Evolutionary conservation across 371 early-diverging fungal genomes (phyloP).

Genomic region (Rhizopus microsporus): DNA sequence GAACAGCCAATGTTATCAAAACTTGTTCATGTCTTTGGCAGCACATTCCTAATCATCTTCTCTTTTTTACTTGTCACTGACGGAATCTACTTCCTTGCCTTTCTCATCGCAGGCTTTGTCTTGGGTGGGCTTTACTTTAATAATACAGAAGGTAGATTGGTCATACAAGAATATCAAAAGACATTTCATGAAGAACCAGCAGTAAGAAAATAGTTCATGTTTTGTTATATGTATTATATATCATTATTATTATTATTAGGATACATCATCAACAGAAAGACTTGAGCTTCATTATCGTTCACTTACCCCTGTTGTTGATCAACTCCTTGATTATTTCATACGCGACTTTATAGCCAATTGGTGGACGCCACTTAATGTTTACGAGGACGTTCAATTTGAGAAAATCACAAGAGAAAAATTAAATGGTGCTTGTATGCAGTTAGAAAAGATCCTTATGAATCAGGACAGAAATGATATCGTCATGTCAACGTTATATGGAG

Average conservation of each 20-base stretch:
- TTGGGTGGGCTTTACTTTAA: conserved; percentile 25
- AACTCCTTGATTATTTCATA: conserved; percentile 42
- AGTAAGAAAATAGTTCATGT: background rate
- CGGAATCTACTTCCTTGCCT: conserved; percentile 34
- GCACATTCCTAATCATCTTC: conserved; percentile 19
- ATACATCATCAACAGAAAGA: conserved; percentile 13
- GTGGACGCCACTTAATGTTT: conserved; percentile 46
- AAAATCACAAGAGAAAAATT: conserved; percentile 30
- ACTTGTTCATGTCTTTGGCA: background rate
- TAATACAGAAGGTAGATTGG: background rate
- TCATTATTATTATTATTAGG: conserved; percentile 3
- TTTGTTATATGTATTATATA: background rate
- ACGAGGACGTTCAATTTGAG: conserved; percentile 35
- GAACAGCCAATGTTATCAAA: background rate
- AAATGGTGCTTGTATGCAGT: conserved; percentile 29
- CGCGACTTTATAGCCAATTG: conserved; percentile 55
- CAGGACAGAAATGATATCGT: conserved; percentile 53
- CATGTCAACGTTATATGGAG: conserved; percentile 49
- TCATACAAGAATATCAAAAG: conserved; percentile 1
- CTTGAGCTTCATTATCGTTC: conserved; percentile 38
- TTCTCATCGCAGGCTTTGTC: conserved; percentile 29
- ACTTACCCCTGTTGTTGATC: conserved; percentile 32
- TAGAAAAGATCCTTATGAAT: conserved; percentile 45
- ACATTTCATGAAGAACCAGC: background rate
- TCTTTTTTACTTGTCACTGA: conserved; percentile 28